Evolutionary conservation across 768 basidiomycete species (phyloP).

Genomic region (Tricholoma matsutake): DNA sequence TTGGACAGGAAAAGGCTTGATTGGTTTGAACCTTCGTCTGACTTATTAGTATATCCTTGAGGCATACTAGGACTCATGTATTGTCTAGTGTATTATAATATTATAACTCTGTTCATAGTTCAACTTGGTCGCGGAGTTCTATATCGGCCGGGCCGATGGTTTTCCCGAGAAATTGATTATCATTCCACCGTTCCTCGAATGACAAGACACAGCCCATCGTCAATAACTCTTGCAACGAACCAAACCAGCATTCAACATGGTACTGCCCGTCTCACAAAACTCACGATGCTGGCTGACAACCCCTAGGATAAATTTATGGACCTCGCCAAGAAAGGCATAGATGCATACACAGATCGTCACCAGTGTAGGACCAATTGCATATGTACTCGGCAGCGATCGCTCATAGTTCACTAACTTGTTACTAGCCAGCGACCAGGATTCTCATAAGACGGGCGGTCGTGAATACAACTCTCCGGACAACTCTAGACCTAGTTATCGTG

Average conservation of each 20-base stretch:
- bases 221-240: background rate
- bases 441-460: constrained; percentile 58
- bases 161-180: background rate
- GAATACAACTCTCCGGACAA: constrained; percentile 62
- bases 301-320: constrained; percentile 65
- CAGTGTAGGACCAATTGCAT: constrained; percentile 31
- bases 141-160: background rate
- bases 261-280: background rate
- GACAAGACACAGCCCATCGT: background rate
- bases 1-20: constrained; percentile 19
- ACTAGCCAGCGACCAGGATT: constrained; percentile 31
- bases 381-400: constrained; percentile 12
- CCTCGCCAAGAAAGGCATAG: constrained; percentile 64
- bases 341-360: constrained; percentile 48
- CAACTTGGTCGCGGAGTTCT: no score
- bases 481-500: constrained; percentile 23
- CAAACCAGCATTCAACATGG: background rate
- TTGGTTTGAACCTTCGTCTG: background rate
- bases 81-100: background rate
- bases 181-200: background rate
- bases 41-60: no score
- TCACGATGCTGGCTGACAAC: background rate
- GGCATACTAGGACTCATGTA: background rate
- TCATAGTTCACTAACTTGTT: constrained; percentile 11
- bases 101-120: background rate